Base-by-base conservation (phyloP, 2,329 filamentous ascomycete species). In the Penicillium sp. region DNA sequence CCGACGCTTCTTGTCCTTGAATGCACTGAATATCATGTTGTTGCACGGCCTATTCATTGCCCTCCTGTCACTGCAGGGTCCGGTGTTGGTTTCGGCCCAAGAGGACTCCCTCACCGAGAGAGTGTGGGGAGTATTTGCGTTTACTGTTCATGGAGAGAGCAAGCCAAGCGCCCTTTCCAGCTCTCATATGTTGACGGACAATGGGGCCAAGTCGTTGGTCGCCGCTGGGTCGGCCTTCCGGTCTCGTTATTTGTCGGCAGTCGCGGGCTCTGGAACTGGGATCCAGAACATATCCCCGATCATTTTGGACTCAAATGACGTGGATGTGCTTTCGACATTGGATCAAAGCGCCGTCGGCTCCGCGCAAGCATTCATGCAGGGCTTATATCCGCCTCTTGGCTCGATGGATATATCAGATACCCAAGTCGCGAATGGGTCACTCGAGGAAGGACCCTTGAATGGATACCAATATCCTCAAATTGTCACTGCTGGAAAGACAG, bases 321-420 rank as follows among this genome's bases (percentile, higher is more conserved):
- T 82, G 8, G 69, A 68, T 43, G 65, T 80, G 10, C 64, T 76
- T 39, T 71, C 80, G 0, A 63, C 73, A 22, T 71, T 79, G 22
- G 67, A 73, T 28, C 73, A 77, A 50, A 74, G 73, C 46, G 71
- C 74, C 2, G 62, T 75, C 29, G 75, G 75, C 1, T 80, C 80
- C 3, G 80, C 80, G 11, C 77, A 80, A 56, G 80, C 81, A 2
- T 83, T 83, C 58, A 75, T 84, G 72, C 80, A 83, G 61, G 80
- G 79, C 7, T 66, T 84, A 9, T 84, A 83, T 61, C 81, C 81
- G 29, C 79, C 80, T 11, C 55, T 71, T 3, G 59, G 70, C 41
- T 30, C 40, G n/a, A 66, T 62, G 39, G 61, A 63, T 16, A 62
- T 63, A 44, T 55, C 64, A 31, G 57, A 69, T 18, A 71, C 68